Conservation (phyloP, 192 early-diverging fungal genomes). For the Obelidium mucronatum region DNA sequence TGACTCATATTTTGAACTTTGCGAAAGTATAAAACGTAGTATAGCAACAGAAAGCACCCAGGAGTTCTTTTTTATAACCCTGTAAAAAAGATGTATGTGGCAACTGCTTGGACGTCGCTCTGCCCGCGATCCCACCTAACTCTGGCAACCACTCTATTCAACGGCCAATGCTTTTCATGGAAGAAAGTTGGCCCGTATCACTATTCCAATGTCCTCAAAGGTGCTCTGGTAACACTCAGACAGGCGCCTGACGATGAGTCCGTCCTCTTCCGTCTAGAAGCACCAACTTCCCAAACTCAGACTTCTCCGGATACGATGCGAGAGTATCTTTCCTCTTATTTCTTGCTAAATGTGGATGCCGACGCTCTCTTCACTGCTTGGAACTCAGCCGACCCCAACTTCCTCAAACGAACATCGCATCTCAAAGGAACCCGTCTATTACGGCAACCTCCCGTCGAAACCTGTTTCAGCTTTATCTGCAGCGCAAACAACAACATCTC, state of each 20-base stretch:
- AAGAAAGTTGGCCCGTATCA: constrained; percentile 63
- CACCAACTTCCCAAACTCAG: constrained; percentile 34
- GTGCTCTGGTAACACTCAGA: constrained; percentile 64
- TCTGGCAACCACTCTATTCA: constrained; percentile 80
- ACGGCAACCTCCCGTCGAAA: constrained; percentile 85
- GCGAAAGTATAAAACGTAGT: not conserved
- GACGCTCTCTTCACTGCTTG: not conserved
- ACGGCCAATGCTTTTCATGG: constrained; percentile 96
- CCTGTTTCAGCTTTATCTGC: constrained; percentile 90
- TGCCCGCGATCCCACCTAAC: constrained; percentile 63
- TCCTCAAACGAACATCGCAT: not conserved
- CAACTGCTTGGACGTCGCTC: not conserved
- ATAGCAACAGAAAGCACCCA: not conserved
- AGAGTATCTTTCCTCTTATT: constrained; percentile 70
- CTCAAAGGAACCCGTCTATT: constrained; percentile 26
- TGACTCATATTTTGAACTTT: not conserved
- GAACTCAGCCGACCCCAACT: constrained; percentile 61
- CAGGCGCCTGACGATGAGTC: constrained; percentile 55
- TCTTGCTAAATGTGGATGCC: constrained; percentile 60
- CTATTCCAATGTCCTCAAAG: constrained; percentile 69
- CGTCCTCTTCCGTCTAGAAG: constrained; percentile 6
- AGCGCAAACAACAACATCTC: constrained; percentile 94
- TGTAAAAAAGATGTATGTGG: no score
- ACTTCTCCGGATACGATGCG: constrained; percentile 31
- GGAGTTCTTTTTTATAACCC: no score